Base-by-base conservation (phyloP, 805 yeast genomes). In the Metschnikowia baotianmanensis region DNA sequence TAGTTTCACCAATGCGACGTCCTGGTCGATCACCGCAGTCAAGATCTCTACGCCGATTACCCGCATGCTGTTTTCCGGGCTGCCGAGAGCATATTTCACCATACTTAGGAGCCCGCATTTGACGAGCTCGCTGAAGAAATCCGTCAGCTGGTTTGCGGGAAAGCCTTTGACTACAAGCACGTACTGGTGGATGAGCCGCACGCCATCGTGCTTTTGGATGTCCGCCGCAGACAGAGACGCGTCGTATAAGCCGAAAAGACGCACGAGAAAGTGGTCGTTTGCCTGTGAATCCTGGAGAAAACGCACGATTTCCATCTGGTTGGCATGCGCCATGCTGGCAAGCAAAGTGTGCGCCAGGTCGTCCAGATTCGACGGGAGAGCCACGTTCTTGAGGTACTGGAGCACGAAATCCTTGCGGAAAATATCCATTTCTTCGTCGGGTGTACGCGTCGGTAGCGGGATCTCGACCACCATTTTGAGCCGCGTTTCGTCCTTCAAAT, bases 341-440 rank as follows among this genome's bases (percentile, higher is more conserved):
- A 93, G 71, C 43, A 84, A 66, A 46, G 76, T 77, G 55, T 82
- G 79, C 4, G 89, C 76, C 31, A 82, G 77, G 57, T 91, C 98
- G 58, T 91, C 98, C 34, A 91, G 59, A 30, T 83, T 65, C 38
- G 96, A 69, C 3, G 93, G 90, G 20, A 91, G 63, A 1, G 86
- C 95, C 15, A 87, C 95, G 59, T 91, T 96, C 58, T 85, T 85
- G 35, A 93, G 66, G 58, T 86, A 87, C 55, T 84, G 90, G 40
- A 89, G 67, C 42, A 86, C 72, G 58, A 82, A 87, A 28, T 93
- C 89, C 53, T 80, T 79, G 41, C 82, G 80, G 42, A 90, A 83
- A 36, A 84, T 72, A 26, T 45, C 47, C 38, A 64, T 40, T 5
- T 64, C 59, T 44, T 74, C 69, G 12, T 80, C 69, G 2, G 67